Percentiles rank a stretch among this genome's conserved stretches.
Evolutionary conservation across 768 basidiomycete species (phyloP).

Genomic region (Tulasnella sp.): DNA sequence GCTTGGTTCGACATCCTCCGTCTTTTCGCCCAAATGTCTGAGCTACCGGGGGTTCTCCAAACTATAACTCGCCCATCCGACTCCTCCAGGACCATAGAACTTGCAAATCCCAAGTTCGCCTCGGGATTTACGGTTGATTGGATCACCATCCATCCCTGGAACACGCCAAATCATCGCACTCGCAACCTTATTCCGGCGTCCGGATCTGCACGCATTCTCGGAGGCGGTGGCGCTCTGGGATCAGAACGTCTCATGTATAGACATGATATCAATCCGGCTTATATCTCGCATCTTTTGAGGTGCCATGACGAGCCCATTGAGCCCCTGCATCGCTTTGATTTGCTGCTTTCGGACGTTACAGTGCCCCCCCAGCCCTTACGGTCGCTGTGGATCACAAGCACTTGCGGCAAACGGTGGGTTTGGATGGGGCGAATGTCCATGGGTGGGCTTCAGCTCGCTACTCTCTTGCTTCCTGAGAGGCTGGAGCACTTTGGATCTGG

Average conservation of each 20-base stretch:
- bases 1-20: not conserved
- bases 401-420: not conserved
- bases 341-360: not conserved
- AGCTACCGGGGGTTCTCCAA: not conserved
- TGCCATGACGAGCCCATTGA: not conserved
- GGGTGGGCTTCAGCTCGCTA: not conserved
- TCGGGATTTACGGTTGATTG: not conserved
- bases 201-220: not conserved
- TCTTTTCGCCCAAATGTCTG: not conserved
- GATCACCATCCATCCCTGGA: constrained; percentile 4
- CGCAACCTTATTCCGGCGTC: not conserved
- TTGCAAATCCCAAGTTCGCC: not conserved
- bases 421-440: not conserved
- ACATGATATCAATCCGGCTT: not conserved
- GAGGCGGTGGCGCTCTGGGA: not conserved
- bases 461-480: not conserved
- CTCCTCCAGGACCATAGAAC: not conserved
- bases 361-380: not conserved
- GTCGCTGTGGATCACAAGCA: not conserved
- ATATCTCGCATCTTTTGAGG: not conserved
- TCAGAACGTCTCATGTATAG: not conserved
- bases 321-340: not conserved
- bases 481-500: not conserved
- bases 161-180: constrained; percentile 7
- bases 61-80: not conserved